phyloP scores from a whole-genome alignment of 805 yeast species.

The Schizosaccharomyces lindneri region DNA sequence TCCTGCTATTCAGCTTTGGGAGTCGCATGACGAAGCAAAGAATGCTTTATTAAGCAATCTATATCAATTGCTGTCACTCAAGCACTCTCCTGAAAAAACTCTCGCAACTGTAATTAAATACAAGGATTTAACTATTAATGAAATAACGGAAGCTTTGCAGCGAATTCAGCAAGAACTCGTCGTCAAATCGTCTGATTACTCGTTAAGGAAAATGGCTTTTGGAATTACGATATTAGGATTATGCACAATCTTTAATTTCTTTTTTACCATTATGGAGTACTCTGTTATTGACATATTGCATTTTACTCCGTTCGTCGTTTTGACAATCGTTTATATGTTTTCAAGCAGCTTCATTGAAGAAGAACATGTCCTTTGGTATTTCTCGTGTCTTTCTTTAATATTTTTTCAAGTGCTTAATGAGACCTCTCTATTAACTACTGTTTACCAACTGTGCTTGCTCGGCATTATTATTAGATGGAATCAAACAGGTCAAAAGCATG shows the following conservation, averaged over 20 bases:
- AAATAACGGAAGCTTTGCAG: neutral
- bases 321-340: constrained; percentile 21
- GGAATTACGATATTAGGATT: neutral
- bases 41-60: neutral
- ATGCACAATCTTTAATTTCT: neutral
- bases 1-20: neutral
- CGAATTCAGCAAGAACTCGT: neutral
- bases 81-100: neutral
- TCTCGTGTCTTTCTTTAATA: neutral
- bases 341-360: constrained; percentile 86
- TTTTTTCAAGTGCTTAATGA: neutral
- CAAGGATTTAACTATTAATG: neutral
- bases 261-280: neutral
- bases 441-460: neutral
- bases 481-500: neutral
- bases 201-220: neutral
- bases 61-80: neutral
- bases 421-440: neutral
- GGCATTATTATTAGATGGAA: neutral
- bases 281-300: neutral
- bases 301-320: neutral
- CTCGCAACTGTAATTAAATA: neutral
- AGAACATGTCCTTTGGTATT: constrained; percentile 94
- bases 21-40: neutral
- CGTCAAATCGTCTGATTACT: neutral